phyloP scores from a whole-genome alignment of 768 basidiomycete species.

The Phaffia tasmanica region DNA sequence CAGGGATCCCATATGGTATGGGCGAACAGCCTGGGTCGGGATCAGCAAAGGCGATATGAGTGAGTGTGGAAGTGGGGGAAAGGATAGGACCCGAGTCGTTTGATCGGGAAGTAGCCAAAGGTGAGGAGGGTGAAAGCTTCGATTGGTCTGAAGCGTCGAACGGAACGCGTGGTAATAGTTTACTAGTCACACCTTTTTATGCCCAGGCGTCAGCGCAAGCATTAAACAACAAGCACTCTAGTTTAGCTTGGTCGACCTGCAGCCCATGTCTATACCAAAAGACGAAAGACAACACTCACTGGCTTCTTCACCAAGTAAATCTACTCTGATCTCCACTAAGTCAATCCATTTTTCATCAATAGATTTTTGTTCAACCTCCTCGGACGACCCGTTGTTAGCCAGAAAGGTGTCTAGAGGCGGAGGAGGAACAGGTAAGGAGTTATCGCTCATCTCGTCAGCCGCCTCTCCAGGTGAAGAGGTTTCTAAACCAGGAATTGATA shows the following conservation, averaged over 20 bases:
- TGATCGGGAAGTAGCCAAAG: too few relatives aligned
- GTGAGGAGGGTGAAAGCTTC: background rate
- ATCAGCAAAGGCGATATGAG: background rate
- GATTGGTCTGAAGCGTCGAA: background rate
- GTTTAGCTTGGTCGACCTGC: too few relatives aligned
- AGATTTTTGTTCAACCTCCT: background rate
- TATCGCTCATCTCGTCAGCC: background rate
- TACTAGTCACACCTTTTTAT: background rate
- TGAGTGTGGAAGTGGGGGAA: background rate
- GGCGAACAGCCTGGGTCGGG: too few relatives aligned
- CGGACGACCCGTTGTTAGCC: too few relatives aligned
- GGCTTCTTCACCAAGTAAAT: background rate
- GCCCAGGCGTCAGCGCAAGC: too few relatives aligned
- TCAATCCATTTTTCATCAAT: constrained; percentile 6
- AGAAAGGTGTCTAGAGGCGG: background rate
- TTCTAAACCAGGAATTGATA: background rate
- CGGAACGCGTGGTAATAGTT: background rate
- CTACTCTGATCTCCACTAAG: constrained; percentile 10
- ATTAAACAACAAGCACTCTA: too few relatives aligned
- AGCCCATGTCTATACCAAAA: too few relatives aligned
- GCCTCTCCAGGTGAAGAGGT: background rate
- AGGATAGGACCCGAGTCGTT: background rate
- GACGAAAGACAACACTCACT: constrained; percentile 1
- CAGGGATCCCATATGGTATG: too few relatives aligned
- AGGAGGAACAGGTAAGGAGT: background rate